Base-by-base conservation (phyloP, 1,139 yeast genomes). In the Candida buenavistaensis region DNA sequence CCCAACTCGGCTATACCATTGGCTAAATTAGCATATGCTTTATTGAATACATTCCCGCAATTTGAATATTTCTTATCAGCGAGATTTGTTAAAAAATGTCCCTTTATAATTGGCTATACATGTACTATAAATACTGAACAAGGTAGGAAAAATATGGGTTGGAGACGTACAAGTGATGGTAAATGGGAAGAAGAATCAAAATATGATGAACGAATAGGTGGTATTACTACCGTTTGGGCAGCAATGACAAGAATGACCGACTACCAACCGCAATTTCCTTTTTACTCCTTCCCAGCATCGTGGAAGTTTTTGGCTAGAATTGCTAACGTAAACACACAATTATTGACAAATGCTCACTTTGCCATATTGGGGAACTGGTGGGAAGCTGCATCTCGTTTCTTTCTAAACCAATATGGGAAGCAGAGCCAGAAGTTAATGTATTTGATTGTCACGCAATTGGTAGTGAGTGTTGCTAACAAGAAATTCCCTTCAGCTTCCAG, bases 61-160 rank as follows among this genome's bases (percentile, higher is more conserved):
- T 68, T 92, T 37, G 72, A 75, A 27, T 83, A 83, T 38, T 76
- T 73, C 36, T 56, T 92, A 24, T 61, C 80, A 48, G 95, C 97
- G 0, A 72, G 97, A 46, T 77, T 92, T 50, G 84, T 88, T 24
- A 90, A 90, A 54, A 88, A 90, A 51, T 92, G 98, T 51, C 97
- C 98, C 0, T 76, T 75, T 39, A 75, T 90, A 14, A 80, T 94
- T 30, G 98, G 98, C 0, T 89, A 72, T 55, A 68, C 85, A 1
- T 80, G 94, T 50, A 43, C 72, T 1, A 77, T 84, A 21, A 88
- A 82, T 38, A 85, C 96, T 0, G 96, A 82, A 47, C 84, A 83
- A 47, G 97, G 96, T 4, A 68, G 96, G 37, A 46, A 58, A 8
- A 68, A 82, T 30, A 88, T 92, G 96, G 98, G 97, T 1, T 92